A percentile compares a stretch with the other conserved stretches of the same genome.
phyloP scores from a whole-genome alignment of 1,284 basidiomycete genomes.

The Ustilago trichophora region DNA sequence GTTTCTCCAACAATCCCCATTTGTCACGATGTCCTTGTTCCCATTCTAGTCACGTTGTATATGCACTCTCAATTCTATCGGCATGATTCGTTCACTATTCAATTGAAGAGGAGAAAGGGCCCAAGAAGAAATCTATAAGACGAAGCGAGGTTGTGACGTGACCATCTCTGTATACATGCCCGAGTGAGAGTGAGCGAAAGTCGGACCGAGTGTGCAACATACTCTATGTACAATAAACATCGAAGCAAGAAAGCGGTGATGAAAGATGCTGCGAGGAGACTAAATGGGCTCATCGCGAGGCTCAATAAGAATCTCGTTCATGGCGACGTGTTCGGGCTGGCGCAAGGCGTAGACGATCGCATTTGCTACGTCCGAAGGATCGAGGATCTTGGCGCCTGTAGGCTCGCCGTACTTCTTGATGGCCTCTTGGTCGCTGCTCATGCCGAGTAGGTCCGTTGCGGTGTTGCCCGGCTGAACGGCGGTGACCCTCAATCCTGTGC shows the following conservation, averaged over 20 bases:
- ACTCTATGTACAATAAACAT: too few relatives aligned
- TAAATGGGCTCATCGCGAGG: slow-evolving; percentile 56
- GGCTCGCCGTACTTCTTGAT: slow-evolving; percentile 63
- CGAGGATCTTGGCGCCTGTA: slow-evolving; percentile 61
- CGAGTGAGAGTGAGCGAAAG: too few relatives aligned
- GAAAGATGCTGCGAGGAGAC: too few relatives aligned
- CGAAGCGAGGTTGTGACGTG: neutral
- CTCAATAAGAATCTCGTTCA: slow-evolving; percentile 62
- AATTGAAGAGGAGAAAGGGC: too few relatives aligned
- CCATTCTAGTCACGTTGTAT: too few relatives aligned
- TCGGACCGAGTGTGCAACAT: too few relatives aligned
- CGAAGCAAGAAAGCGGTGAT: too few relatives aligned
- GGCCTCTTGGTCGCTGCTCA: slow-evolving; percentile 63
- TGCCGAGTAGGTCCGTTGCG: slow-evolving; percentile 60
- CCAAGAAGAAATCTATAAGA: too few relatives aligned
- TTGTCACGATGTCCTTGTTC: too few relatives aligned
- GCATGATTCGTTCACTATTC: too few relatives aligned
- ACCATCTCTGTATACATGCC: slow-evolving; percentile 6
- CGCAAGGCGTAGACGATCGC: slow-evolving; percentile 60
- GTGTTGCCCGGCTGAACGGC: slow-evolving; percentile 63
- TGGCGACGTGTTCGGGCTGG: slow-evolving; percentile 61
- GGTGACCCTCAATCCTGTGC: slow-evolving; percentile 58
- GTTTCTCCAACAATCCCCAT: too few relatives aligned
- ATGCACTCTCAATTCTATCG: too few relatives aligned
- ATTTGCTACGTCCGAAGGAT: slow-evolving; percentile 59